A percentile compares a stretch with the other conserved stretches of the same genome.
Conservation (phyloP, 495 filamentous ascomycete species). For the Venustampulla echinocandica region DNA sequence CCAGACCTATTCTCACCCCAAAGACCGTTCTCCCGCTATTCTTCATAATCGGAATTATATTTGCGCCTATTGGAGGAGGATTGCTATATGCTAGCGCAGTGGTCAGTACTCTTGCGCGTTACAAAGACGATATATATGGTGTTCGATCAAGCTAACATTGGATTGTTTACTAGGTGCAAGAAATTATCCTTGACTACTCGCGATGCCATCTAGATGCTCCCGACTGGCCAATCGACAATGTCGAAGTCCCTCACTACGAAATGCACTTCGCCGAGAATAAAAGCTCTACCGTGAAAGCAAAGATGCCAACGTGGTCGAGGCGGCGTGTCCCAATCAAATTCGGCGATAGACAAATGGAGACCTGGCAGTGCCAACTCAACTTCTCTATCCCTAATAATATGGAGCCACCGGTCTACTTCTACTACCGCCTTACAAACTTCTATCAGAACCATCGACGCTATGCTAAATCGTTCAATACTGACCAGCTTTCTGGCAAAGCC, state of each 20-base stretch:
- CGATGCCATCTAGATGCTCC: slow-evolving; percentile 53
- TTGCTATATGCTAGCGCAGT: slow-evolving; percentile 73
- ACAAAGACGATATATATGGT: too few species aligned
- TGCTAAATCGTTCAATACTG: slow-evolving; percentile 73
- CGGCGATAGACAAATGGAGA: too few species aligned
- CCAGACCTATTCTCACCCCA: slow-evolving; percentile 81
- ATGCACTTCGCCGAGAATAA: background rate
- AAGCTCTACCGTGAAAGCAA: background rate
- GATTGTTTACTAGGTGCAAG: slow-evolving; percentile 60
- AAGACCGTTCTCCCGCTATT: slow-evolving; percentile 89
- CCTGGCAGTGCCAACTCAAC: slow-evolving; percentile 65
- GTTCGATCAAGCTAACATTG: slow-evolving; percentile 9
- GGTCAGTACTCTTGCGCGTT: slow-evolving; percentile 34
- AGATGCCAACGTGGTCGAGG: too few species aligned
- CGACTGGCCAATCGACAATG: too few species aligned
- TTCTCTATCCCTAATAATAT: slow-evolving; percentile 76
- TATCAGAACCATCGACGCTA: slow-evolving; percentile 99
- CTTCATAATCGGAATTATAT: slow-evolving; percentile 76
- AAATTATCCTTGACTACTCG: slow-evolving; percentile 84
- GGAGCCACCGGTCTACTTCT: slow-evolving; percentile 72
- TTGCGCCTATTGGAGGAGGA: slow-evolving; percentile 79
- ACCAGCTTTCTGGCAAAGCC: slow-evolving; percentile 71
- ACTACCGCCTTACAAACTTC: slow-evolving; percentile 95
- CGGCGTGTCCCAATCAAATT: too few species aligned
- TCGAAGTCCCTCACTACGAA: too few species aligned